phyloP scores from a whole-genome alignment of 2,329 filamentous ascomycete species.

The Aureobasidium sp. region DNA sequence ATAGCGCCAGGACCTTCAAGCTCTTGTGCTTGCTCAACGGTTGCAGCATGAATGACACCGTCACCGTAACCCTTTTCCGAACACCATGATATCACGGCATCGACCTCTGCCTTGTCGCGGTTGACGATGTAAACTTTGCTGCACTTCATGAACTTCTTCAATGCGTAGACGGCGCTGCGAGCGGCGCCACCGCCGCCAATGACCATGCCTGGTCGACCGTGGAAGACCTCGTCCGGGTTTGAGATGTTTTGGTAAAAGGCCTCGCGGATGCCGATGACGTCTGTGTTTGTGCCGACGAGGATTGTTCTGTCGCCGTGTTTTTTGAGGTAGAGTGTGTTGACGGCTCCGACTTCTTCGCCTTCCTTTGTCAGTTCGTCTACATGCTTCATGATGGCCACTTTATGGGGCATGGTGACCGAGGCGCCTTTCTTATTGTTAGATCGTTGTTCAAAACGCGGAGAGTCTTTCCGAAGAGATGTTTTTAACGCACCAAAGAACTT shows the following conservation, averaged over 20 bases:
- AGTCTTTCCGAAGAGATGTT: not conserved
- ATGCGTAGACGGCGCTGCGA: conserved; percentile 68
- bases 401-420: conserved; percentile 73
- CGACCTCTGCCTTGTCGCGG: conserved; percentile 60
- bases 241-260: conserved; percentile 49
- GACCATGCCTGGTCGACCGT: conserved; percentile 60
- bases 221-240: conserved; percentile 42
- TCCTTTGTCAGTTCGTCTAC: conserved; percentile 68
- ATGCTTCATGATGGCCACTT: conserved; percentile 66
- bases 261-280: conserved; percentile 70
- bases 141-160: conserved; percentile 51
- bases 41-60: conserved; percentile 54
- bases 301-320: conserved; percentile 43
- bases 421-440: conserved; percentile 42
- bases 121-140: conserved; percentile 70
- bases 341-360: conserved; percentile 65
- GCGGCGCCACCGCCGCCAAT: conserved; percentile 73
- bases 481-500: conserved; percentile 52
- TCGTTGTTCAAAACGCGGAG: not conserved
- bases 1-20: conserved; percentile 59
- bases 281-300: conserved; percentile 72
- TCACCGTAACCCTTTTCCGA: conserved; percentile 52
- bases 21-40: conserved; percentile 51
- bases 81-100: conserved; percentile 60
- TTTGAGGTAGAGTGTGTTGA: conserved; percentile 70